phyloP scores from a whole-genome alignment of 805 yeast genomes.

The Metschnikowia cerradonensis region DNA sequence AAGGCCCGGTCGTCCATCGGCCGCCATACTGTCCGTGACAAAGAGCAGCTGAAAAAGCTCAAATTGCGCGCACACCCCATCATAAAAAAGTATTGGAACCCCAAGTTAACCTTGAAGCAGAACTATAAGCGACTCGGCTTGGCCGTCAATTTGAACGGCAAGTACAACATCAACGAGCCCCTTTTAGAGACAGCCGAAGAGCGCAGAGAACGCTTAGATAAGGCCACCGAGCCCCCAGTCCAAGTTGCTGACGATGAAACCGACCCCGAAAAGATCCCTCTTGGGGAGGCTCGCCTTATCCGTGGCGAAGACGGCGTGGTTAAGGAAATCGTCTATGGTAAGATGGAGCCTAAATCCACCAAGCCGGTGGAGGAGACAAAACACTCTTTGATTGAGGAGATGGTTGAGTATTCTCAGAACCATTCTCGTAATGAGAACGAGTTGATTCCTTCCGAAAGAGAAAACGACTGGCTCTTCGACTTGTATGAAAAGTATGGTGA shows the following conservation, averaged over 20 bases:
- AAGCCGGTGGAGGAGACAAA: conserved; percentile 26
- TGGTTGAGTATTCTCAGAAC: conserved; percentile 48
- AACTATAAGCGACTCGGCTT: conserved; percentile 84
- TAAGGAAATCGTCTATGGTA: conserved; percentile 65
- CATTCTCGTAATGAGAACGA: conserved; percentile 49
- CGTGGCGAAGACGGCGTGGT: conserved; percentile 69
- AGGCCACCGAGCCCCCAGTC: conserved; percentile 17
- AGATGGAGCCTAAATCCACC: conserved; percentile 35
- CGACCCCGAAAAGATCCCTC: conserved; percentile 61
- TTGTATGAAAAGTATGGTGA: conserved; percentile 80
- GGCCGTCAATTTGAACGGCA: conserved; percentile 45
- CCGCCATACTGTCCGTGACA: conserved; percentile 65
- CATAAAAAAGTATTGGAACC: conserved; percentile 89
- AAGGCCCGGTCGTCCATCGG: conserved; percentile 67
- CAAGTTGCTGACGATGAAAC: conserved; percentile 32
- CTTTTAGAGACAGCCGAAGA: conserved; percentile 39
- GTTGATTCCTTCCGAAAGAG: conserved; percentile 65
- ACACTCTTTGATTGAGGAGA: conserved; percentile 53
- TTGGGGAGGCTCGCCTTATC: conserved; percentile 73
- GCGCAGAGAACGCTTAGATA: conserved; percentile 27
- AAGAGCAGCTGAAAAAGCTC: conserved; percentile 66
- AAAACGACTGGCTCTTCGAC: conserved; percentile 62
- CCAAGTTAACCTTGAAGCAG: conserved; percentile 71
- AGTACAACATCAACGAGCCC: conserved; percentile 76
- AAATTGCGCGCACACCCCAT: conserved; percentile 71